Evolutionary conservation across 306 rosid genomes (phyloP), one percentile per base, ranked within the genome.

Genomic region (Corylus americana): DNA sequence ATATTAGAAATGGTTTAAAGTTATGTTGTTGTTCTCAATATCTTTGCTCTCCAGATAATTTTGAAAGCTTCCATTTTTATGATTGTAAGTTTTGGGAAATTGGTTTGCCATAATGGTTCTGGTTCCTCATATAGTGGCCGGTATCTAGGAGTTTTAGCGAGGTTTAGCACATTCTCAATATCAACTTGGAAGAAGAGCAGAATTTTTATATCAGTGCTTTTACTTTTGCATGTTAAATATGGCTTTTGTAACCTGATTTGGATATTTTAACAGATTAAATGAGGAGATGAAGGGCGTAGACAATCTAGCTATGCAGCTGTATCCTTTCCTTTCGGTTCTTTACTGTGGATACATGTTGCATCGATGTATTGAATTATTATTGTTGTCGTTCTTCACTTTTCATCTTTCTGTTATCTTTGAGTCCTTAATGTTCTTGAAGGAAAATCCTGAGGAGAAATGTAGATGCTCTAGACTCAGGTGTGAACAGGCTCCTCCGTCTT

Each of bases 281-380:
- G 91, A 90, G 86, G 98, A 92, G 83, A 91, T 94, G 97, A 94
- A 94, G 85, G 87, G 82, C 58, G 29, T 87, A 9, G 90, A 91
- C 78, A 78, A 45, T 75, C 90, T 94, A 27, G 97, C 94, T 1
- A 49, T 86, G 20, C 95, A 91, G 84, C 80, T 92, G 96, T 92
- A 95, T 92, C 98, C 96, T 82, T 79, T 7, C 27, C 37, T 16
- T 68, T 51, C 0, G 0, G 68, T 55, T 16, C 7, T 25, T 78
- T 76, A 4, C 75, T 39, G 71, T 64, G 4, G 51, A 47, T 80
- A 12, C 69, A 37, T 31, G 25, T 58, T n/a, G 31, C 18, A 37
- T 47, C 12, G 58, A 14, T 72, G 16, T 66, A 64, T 62, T 71
- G 5, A 61, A 48, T 75, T 50, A 8, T 2, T 55, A 1, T 55